phyloP scores from a whole-genome alignment of 495 filamentous ascomycete genomes.

The Daldinia concentrica region DNA sequence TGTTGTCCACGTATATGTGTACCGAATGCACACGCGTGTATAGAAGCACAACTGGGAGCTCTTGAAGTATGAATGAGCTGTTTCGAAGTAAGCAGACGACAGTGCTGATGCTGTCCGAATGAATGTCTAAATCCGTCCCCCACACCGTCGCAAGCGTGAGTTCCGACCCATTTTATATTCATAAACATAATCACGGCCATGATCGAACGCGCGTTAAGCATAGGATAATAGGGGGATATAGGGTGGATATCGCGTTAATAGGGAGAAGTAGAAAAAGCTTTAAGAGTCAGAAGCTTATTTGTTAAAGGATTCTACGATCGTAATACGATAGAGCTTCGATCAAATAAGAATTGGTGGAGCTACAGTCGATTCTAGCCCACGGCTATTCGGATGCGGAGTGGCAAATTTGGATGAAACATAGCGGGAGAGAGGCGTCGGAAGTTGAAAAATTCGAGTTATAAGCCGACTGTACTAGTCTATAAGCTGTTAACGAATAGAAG shows the following conservation, averaged over 20 bases:
- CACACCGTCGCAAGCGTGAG: not conserved
- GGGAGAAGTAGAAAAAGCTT: slow-evolving; percentile 39
- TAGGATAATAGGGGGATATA: not conserved
- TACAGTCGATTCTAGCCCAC: not conserved
- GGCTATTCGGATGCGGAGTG: not conserved
- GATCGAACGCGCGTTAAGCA: slow-evolving; percentile 15
- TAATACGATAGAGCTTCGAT: not conserved
- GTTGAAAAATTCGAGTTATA: not conserved
- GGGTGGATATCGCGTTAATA: slow-evolving; percentile 28
- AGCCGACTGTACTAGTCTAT: not conserved
- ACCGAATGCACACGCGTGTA: slow-evolving; percentile 1
- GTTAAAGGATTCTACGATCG: not conserved
- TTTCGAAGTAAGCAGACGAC: not conserved
- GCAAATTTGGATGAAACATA: not conserved
- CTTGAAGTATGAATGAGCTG: not conserved
- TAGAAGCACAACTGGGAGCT: not conserved
- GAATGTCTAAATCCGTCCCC: not conserved
- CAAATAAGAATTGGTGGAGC: slow-evolving; percentile 4
- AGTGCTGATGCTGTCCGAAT: not conserved
- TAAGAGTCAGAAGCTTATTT: slow-evolving; percentile 22
- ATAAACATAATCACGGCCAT: slow-evolving; percentile 21
- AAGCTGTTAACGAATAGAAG: not conserved
- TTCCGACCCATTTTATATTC: slow-evolving; percentile 17
- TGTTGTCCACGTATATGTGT: not conserved
- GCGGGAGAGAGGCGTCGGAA: not conserved